Base-by-base conservation (phyloP, 345 rosid genomes). In the Lepidium aucheri region DNA sequence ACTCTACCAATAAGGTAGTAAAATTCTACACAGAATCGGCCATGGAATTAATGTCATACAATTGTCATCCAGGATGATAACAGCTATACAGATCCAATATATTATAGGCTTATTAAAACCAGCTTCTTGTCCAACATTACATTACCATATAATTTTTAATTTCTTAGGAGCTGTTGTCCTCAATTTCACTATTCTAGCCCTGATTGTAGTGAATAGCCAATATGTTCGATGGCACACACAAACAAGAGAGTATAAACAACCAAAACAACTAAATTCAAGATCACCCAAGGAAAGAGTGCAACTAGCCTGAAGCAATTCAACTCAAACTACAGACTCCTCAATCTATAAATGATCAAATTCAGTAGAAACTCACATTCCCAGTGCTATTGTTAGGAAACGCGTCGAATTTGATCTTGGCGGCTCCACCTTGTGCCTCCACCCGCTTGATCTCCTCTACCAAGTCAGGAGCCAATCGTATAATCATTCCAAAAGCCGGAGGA, bases 361-460 rank as follows among this genome's bases (percentile, higher is more conserved):
- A 58, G 62, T 26, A 16, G 15, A 60, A 63, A 70, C 98, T 86
- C 82, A 94, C 99, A 74, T 90, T 94, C 58, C 92, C 95, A 70
- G 53, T 64, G 12, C 84, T 72, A 63, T 85, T 84, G 28, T 77
- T 80, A 47, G 86, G 79, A 41, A 82, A 66, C 20, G 90, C 78
- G 80, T 84, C 97, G 78, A 94, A 94, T 74, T 90, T 94, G 81
- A 94, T 94, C 84, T 77, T 80, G 6, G 97, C 89, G 16, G 80
- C 73, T 53, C 78, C 82, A 16, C 97, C 90, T 60, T 85, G 91
- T 9, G 82, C 84, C 66, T 93, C 97, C 9, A 81, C 76, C 43
- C 81, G 82, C 76, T 79, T 86, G 77, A 93, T 90, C 89, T 93
- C 96, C 28, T 93, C 96, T 55, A 93, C 86, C 81, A 93, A 77